Evolutionary conservation across 345 rosid genomes (phyloP).

Genomic region (Punica granatum): DNA sequence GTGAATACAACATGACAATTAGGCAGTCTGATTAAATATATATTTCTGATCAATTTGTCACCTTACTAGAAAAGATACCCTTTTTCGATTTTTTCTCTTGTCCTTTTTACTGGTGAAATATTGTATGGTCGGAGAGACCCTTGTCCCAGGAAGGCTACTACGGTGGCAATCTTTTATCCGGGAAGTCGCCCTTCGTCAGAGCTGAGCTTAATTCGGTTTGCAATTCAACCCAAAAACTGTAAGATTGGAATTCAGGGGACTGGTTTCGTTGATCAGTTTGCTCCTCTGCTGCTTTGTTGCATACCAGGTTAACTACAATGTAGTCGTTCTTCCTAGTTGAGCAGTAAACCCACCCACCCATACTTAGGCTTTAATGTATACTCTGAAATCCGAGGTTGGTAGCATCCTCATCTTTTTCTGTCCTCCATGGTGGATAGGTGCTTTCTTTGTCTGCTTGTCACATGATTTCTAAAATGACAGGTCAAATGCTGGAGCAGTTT

Average conservation of each 20-base stretch:
- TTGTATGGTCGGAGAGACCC: too few species aligned
- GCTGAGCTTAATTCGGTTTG: neutral
- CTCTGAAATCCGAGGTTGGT: neutral
- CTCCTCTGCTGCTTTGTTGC: neutral
- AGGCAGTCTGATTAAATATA: too few species aligned
- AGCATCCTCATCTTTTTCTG: neutral
- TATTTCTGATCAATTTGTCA: too few species aligned
- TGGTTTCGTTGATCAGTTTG: neutral
- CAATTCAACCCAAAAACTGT: neutral
- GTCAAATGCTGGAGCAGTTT: neutral
- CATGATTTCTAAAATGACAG: neutral
- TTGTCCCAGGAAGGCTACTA: neutral
- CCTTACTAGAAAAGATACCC: too few species aligned
- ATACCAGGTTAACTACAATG: neutral
- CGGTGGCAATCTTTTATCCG: neutral
- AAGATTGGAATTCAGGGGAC: neutral
- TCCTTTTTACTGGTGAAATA: too few species aligned
- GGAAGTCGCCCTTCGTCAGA: neutral
- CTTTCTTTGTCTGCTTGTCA: slow-evolving; percentile 2
- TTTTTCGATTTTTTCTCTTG: too few species aligned
- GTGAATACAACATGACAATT: too few species aligned
- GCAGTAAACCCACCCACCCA: neutral
- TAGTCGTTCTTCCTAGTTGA: neutral
- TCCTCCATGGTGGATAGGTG: neutral
- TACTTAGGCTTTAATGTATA: neutral